These are phyloP conservation scores for Mentha longifolia DNA, from an alignment of 257 asterid species.

Conservation along the genomic window DNA sequence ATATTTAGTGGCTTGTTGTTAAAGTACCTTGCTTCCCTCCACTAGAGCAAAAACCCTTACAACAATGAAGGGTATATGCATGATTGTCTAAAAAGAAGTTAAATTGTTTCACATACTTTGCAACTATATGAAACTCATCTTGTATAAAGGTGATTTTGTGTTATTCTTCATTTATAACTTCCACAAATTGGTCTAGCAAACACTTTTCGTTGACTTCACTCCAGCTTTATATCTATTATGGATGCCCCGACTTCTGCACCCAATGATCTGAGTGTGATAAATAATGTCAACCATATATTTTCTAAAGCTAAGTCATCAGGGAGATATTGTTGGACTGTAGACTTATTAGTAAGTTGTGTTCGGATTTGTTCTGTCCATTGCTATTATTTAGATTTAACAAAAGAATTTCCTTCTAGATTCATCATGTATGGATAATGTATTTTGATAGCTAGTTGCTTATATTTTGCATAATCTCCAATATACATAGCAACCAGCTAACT, in stretches of 20 bases:
- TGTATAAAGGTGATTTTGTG: background rate
- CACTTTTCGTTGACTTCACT: no score
- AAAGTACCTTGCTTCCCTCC: background rate
- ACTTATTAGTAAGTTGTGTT: background rate
- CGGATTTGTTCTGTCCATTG: background rate
- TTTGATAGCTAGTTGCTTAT: background rate
- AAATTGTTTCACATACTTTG: no score
- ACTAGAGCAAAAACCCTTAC: background rate
- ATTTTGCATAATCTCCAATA: background rate
- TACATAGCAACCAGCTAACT: background rate
- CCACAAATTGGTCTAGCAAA: no score
- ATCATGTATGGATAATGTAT: background rate
- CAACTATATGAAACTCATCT: background rate
- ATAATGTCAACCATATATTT: background rate
- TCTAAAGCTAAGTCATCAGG: background rate
- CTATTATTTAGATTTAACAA: background rate
- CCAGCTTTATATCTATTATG: background rate
- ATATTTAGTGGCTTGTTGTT: background rate
- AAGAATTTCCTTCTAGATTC: background rate
- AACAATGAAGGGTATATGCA: background rate
- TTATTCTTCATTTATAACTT: background rate
- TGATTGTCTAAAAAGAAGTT: background rate
- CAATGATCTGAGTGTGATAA: background rate
- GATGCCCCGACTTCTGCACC: background rate
- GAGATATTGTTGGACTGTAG: background rate